Percentiles rank a stretch among this genome's conserved stretches.
Conservation (phyloP, 371 early-diverging fungal species). For the Mucor piriformis region DNA sequence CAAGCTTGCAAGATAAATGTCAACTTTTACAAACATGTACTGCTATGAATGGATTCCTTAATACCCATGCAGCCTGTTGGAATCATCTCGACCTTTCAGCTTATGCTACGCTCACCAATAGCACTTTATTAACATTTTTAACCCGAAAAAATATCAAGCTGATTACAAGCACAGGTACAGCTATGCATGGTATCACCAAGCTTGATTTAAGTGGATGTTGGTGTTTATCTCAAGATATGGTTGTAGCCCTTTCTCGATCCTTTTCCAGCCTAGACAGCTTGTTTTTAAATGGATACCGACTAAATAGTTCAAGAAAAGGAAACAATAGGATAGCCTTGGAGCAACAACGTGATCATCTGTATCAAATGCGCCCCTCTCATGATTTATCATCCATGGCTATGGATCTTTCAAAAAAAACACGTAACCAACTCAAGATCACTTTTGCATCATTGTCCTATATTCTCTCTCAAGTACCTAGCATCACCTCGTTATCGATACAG, state of each 20-base stretch:
- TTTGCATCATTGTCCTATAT: conserved; percentile 19
- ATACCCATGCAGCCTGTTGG: conserved; percentile 35
- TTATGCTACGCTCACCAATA: conserved; percentile 24
- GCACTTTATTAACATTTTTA: conserved; percentile 27
- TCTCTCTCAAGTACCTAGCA: conserved; percentile 1
- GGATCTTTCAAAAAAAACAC: no score
- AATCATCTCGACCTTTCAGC: conserved; percentile 38
- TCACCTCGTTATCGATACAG: conserved; percentile 34
- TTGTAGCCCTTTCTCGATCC: no score
- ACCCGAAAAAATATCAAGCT: conserved; percentile 24
- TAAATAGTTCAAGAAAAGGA: no score
- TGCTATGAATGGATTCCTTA: conserved; percentile 22
- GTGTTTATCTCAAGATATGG: conserved; percentile 29
- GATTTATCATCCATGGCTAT: no score
- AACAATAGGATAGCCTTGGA: conserved; percentile 20
- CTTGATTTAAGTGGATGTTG: conserved; percentile 44
- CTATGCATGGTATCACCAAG: not conserved
- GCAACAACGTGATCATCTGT: conserved; percentile 3
- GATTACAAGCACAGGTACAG: not conserved
- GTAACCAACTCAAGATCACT: conserved; percentile 20
- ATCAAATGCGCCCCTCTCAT: no score
- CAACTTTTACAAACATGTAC: conserved; percentile 30
- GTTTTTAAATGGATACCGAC: no score
- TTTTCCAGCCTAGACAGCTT: no score
- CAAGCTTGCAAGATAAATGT: conserved; percentile 32